These are phyloP conservation scores for Cutaneotrichosporon sp. DNA, from an alignment of 1,284 basidiomycete species.

Conservation along the genomic window DNA sequence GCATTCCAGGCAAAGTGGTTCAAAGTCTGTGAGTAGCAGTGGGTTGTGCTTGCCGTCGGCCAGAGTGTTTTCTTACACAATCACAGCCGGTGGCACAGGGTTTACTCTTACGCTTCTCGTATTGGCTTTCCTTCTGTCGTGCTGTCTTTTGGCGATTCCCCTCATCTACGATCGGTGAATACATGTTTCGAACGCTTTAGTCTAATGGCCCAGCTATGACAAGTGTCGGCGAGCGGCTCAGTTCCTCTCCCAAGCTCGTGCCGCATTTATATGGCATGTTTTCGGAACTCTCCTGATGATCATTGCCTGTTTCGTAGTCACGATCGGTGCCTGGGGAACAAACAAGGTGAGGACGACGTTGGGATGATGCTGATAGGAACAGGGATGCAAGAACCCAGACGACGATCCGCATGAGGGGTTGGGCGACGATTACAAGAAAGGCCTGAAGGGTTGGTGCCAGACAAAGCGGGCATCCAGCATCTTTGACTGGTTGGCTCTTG, in stretches of 20 bases:
- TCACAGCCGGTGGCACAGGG: slow-evolving; percentile 69
- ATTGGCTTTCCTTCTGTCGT: slow-evolving; percentile 62
- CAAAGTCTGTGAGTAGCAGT: slow-evolving; percentile 62
- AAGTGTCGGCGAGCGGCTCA: slow-evolving; percentile 67
- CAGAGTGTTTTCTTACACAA: too few relatives aligned
- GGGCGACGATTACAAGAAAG: slow-evolving; percentile 65
- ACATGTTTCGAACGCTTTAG: too few relatives aligned
- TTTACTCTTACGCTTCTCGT: slow-evolving; percentile 81
- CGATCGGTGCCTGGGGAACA: slow-evolving; percentile 25
- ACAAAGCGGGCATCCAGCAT: slow-evolving; percentile 81
- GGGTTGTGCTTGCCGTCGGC: too few relatives aligned
- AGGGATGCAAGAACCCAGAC: slow-evolving; percentile 71
- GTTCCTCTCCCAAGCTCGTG: slow-evolving; percentile 70
- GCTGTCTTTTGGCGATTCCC: slow-evolving; percentile 68
- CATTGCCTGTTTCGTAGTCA: slow-evolving; percentile 60
- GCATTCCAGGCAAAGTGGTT: slow-evolving; percentile 79
- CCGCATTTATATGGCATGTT: slow-evolving; percentile 70
- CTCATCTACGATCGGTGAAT: slow-evolving; percentile 71
- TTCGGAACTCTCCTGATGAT: slow-evolving; percentile 61
- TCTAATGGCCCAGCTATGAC: slow-evolving; percentile 52
- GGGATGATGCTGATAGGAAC: slow-evolving; percentile 22
- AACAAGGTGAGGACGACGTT: slow-evolving; percentile 15
- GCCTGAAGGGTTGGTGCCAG: slow-evolving; percentile 70
- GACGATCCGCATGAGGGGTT: slow-evolving; percentile 56
- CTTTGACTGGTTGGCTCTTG: slow-evolving; percentile 64